Percentiles rank a stretch among this genome's conserved stretches.
These are phyloP conservation scores for Brassica balearica DNA, from an alignment of 441 rosid species.

Conservation along the genomic window DNA sequence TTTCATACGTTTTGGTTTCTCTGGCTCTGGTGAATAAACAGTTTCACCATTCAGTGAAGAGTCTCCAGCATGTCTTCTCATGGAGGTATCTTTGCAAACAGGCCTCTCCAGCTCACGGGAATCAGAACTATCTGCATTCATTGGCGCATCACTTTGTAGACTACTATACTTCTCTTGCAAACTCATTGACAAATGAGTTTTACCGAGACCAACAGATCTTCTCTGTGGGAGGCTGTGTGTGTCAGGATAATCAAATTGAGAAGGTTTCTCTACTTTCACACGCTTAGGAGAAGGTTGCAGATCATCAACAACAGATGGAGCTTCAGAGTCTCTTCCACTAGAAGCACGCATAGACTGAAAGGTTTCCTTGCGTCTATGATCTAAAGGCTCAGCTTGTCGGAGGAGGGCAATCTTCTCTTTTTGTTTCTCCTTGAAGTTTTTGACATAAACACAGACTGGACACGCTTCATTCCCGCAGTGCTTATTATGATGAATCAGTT, in stretches of 20 bases:
- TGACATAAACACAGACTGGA: slow-evolving; percentile 95
- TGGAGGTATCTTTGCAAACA: slow-evolving; percentile 53
- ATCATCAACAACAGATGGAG: slow-evolving; percentile 59
- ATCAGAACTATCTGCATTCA: slow-evolving; percentile 57
- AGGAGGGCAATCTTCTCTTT: slow-evolving; percentile 52
- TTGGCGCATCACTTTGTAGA: slow-evolving; percentile 55
- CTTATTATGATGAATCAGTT: slow-evolving; percentile 74
- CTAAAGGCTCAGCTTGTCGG: slow-evolving; percentile 50
- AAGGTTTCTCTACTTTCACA: slow-evolving; percentile 73
- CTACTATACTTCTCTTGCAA: slow-evolving; percentile 49
- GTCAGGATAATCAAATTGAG: slow-evolving; percentile 54
- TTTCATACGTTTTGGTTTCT: slow-evolving; percentile 57
- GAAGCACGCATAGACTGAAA: slow-evolving; percentile 55
- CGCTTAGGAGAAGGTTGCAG: slow-evolving; percentile 84
- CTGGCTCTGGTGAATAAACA: slow-evolving; percentile 50
- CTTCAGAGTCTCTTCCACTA: slow-evolving; percentile 50
- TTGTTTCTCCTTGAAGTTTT: slow-evolving; percentile 58
- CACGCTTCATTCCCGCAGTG: slow-evolving; percentile 67
- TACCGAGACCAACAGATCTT: slow-evolving; percentile 40
- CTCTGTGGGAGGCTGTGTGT: slow-evolving; percentile 52
- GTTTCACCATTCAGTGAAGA: slow-evolving; percentile 48
- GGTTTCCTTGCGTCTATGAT: slow-evolving; percentile 51
- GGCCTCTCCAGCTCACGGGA: slow-evolving; percentile 55
- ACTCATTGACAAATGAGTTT: slow-evolving; percentile 54
- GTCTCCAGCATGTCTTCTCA: slow-evolving; percentile 52